Base-by-base conservation (phyloP, 73 alveolate species). In the Breviolum minutum region DNA sequence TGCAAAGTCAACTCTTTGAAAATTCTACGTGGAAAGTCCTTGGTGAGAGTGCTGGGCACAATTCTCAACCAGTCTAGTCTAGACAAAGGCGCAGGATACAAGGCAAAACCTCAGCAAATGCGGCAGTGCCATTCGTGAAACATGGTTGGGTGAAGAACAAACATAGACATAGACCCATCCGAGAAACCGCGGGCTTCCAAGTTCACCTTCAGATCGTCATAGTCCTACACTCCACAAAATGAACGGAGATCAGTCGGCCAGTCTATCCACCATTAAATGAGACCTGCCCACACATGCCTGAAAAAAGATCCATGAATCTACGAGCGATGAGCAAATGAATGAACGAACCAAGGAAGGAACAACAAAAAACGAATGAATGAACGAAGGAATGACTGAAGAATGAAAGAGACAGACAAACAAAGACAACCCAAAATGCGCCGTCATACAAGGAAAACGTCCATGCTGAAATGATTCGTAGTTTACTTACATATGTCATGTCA, bases 21-120 rank as follows among this genome's bases (percentile, higher is more conserved):
- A 77, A 20, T 20, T 77, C 48, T 8, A n/a, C n/a, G 24, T 19
- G n/a, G 17, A 9, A 11, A 48, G 70, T 90, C 98, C 98, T 92
- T 92, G 69, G 98, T 92, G 87, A 92, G 73, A 26, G 98, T 92
- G 98, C 98, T 92, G 80, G 98, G 98, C 30, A 92, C 98, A 24
- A 92, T 92, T 80, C 87, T 54, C 98, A 92, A 68, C 98, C 98
- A 92, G 90, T 92, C 98, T 64, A 92, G 73, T 76, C 98, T 92
- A 68, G 98, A 92, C 66, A 92, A 64, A 29, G 98, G 98, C 69
- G 98, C 98, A 17, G 98, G 69, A 63, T 92, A 92, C 17, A 92
- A 80, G 16, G 89, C 98, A 60, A 92, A 92, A 63, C 98, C 98
- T 92, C 87, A 24, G 68, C 81, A 27, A 8, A 40, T 3, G 54